A percentile compares a stretch with the other conserved stretches of the same genome.
Conservation (phyloP, 2,329 filamentous ascomycete genomes). For the Paraphaeosphaeria minitans region DNA sequence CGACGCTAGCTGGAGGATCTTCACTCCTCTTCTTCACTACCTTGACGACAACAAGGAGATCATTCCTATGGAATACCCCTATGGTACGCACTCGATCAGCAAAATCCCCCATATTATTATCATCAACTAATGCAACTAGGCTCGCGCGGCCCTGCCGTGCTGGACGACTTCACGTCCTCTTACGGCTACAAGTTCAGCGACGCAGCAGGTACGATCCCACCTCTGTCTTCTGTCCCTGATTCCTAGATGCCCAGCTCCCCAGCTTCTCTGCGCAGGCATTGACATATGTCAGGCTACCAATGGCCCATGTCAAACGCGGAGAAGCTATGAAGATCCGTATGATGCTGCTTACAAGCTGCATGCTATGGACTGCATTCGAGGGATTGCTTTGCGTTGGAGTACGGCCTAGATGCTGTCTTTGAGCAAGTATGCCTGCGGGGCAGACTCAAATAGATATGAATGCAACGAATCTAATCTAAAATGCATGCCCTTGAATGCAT, state of each 20-base stretch:
- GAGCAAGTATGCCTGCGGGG: background rate
- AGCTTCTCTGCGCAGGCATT: constrained; percentile 16
- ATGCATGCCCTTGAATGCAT: background rate
- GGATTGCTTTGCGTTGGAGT: constrained; percentile 8
- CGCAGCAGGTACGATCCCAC: constrained; percentile 67
- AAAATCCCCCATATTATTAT: constrained; percentile 21
- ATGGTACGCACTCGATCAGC: constrained; percentile 67
- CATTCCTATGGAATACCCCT: constrained; percentile 98
- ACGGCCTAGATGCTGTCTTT: background rate
- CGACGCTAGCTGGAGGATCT: constrained; percentile 97
- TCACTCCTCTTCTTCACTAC: constrained; percentile 96
- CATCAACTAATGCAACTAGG: constrained; percentile 59
- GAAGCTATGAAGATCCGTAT: constrained; percentile 36
- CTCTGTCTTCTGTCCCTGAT: constrained; percentile 11
- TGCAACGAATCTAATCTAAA: constrained; percentile 11
- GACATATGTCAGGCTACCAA: constrained; percentile 43
- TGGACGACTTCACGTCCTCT: constrained; percentile 97
- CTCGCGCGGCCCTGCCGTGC: constrained; percentile 91
- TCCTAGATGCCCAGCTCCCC: background rate
- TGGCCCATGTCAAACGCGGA: constrained; percentile 46
- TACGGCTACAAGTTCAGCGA: constrained; percentile 99
- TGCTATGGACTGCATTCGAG: constrained; percentile 13
- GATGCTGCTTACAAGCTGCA: constrained; percentile 21
- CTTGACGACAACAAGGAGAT: constrained; percentile 99
- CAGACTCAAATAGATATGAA: constrained; percentile 13